Evolutionary conservation across 306 rosid genomes (phyloP), one percentile per base, ranked within the genome.

Genomic region (Trifolium dubium): DNA sequence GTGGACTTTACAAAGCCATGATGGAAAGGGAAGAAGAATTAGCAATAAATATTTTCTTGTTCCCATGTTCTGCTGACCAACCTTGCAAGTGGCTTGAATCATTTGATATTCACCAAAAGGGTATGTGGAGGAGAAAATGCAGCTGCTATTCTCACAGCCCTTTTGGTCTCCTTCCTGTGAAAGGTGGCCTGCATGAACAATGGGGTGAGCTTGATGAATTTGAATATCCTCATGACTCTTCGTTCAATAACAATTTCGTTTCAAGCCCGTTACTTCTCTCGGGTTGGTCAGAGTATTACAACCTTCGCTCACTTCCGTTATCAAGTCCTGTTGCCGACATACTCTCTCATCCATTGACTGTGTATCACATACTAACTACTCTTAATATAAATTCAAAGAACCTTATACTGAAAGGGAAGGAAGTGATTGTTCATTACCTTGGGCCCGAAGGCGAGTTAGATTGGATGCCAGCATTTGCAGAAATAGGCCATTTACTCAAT

Each of bases 391-490:
- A 84, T 54, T 84, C 90, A 31, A 88, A 88, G 86, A 88, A 86
- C 83, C 82, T 84, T 31, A 63, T 86, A 41, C 71, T 82, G 75
- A 82, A 88, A 75, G 87, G 92, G 43, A 86, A 86, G 71, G 90
- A 86, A 69, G 88, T 82, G 67, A 76, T 88, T 73, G 63, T 88
- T 70, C 92, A 88, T 83, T 86, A 82, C 69, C 84, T 88, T 8
- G 92, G 88, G 14, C 90, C 88, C 64, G 87, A 88, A 79, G 90
- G 87, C 0, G 92, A 88, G 82, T 79, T 88, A 81, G 92, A 88
- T 73, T 88, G 92, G 92, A 77, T 88, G 86, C 83, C 87, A 11
- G 83, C 90, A 65, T 84, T 86, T 66, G 87, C 88, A 41, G 88
- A 88, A 71, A 83, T 88, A 18, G 87, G 90, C 23, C 90, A 88